phyloP scores from a whole-genome alignment of 805 yeast genomes.

The Wickerhamiella brachini region DNA sequence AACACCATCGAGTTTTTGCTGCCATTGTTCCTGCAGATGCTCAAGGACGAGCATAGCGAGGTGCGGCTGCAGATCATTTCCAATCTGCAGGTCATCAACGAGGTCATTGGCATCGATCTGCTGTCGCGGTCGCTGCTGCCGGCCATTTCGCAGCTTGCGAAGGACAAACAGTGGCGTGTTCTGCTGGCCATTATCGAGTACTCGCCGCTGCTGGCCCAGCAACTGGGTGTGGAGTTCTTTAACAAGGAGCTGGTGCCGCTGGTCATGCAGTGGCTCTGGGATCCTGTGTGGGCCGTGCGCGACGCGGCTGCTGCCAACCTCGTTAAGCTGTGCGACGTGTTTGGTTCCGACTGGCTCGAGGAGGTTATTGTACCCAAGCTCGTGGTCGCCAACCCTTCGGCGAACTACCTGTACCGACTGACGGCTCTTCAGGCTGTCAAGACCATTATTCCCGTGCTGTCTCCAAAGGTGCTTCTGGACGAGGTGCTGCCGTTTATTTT shows the following conservation, averaged over 20 bases:
- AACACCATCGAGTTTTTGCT: conserved; percentile 66
- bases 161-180: conserved; percentile 96
- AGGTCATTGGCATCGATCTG: conserved; percentile 82
- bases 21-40: conserved; percentile 84
- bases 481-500: conserved; percentile 71
- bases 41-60: conserved; percentile 93
- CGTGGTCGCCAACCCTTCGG: conserved; percentile 37
- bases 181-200: conserved; percentile 93
- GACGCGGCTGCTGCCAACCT: conserved; percentile 88
- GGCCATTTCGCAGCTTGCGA: conserved; percentile 90
- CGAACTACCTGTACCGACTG: conserved; percentile 79
- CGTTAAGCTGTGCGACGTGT: conserved; percentile 64
- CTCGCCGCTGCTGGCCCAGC: conserved; percentile 87
- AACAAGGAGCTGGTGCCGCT: conserved; percentile 81
- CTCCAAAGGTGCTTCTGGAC: conserved; percentile 38
- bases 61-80: conserved; percentile 90
- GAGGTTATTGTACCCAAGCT: conserved; percentile 68
- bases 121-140: conserved; percentile 82
- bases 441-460: conserved; percentile 64
- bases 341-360: conserved; percentile 92
- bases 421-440: conserved; percentile 83
- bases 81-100: conserved; percentile 80
- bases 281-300: conserved; percentile 88
- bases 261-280: conserved; percentile 98
- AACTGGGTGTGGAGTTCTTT: conserved; percentile 84